Evolutionary conservation across 2,329 filamentous ascomycete species (phyloP), one percentile per base, ranked within the genome.

Genomic region (Ophiostoma tasmaniense): DNA sequence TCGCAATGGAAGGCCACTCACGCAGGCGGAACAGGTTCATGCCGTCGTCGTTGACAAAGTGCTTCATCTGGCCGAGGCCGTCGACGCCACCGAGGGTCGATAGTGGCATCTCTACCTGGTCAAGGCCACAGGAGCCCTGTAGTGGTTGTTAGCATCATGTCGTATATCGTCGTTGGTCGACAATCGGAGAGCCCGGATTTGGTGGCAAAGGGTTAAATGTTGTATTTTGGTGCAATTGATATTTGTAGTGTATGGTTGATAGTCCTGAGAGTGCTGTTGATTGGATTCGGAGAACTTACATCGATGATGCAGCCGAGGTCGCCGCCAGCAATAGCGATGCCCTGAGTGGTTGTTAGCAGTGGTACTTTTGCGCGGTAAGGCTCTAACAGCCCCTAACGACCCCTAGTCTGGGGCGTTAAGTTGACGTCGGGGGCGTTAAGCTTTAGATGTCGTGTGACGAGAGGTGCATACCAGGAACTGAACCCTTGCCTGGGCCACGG

Each of bases 11-110:
- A 6, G 70, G 68, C 13, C 2, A 64, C 61, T 7, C n/a, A 64
- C 61, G 84, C 10, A 89, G 78, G 50, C 85, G 82, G 75, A 87
- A 83, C 50, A 85, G 77, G 74, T 87, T 87, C 67, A 88, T 77
- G 65, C 80, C 78, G 73, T 84, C 81, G 62, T 84, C 80, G 17
- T 79, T 79, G 67, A 81, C 78, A 71, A 87, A 88, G 73, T 88
- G 85, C 68, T 83, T 77, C 80, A 87, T 86, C 73, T 86, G 84
- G 2, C 75, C 79, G 3, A 79, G 72, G 28, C 77, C 77, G 71
- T 80, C 77, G 7, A 74, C 73, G 1, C 77, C 75, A 8, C 75
- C 75, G 3, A 76, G 65, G 20, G 71, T 64, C 5, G 71, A 55
- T 2, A 79, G 68, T 7, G 81, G 79, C 8, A 79, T 75, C 6